Evolutionary conservation across 306 rosid species (phyloP).

Genomic region (Mimosa pudica): DNA sequence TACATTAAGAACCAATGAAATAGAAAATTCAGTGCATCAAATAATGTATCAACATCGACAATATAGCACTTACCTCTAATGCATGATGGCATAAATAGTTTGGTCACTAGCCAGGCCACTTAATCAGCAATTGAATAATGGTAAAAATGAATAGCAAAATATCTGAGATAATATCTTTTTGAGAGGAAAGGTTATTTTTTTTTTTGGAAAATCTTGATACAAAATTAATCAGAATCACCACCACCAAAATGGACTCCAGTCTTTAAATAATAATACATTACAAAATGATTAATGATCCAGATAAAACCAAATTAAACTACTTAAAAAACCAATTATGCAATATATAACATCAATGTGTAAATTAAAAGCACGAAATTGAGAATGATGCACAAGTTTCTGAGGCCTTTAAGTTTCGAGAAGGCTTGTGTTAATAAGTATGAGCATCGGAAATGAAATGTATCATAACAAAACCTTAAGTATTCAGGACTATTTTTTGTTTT

Average conservation of each 20-base stretch:
- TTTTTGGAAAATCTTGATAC: neutral
- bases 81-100: slow-evolving; percentile 19
- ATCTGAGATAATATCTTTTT: slow-evolving; percentile 9
- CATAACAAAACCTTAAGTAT: neutral
- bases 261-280: neutral
- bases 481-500: neutral
- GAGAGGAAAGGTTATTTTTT: neutral
- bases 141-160: slow-evolving; percentile 3
- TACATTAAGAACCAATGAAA: slow-evolving; percentile 22
- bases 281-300: neutral
- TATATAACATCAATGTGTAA: neutral
- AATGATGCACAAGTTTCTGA: slow-evolving; percentile 10
- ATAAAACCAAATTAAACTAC: neutral
- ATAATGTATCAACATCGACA: slow-evolving; percentile 13
- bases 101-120: slow-evolving; percentile 11
- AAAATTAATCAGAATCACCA: slow-evolving; percentile 6
- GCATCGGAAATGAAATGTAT: neutral
- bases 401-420: neutral
- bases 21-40: slow-evolving; percentile 4
- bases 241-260: neutral
- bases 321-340: neutral
- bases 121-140: slow-evolving; percentile 17
- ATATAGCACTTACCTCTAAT: slow-evolving; percentile 32
- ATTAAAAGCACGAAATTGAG: neutral
- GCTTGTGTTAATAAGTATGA: neutral